Percentiles rank a stretch among this genome's conserved stretches.
These are phyloP conservation scores for Ananas comosus DNA, from an alignment of 176 grass and related monocot genomes.

Conservation along the genomic window DNA sequence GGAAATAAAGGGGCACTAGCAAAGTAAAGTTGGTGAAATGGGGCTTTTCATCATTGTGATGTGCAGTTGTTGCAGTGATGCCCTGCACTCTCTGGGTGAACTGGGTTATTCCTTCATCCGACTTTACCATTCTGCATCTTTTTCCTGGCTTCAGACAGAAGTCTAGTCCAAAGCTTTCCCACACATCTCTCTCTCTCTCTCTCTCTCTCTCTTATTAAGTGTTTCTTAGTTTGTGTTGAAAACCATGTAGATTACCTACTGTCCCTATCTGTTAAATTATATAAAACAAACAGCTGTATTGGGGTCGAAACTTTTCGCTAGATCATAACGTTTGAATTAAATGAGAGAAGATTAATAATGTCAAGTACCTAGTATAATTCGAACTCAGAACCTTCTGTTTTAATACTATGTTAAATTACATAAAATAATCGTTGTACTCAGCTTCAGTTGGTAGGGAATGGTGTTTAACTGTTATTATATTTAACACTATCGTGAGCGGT, in stretches of 20 bases:
- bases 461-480: too few relatives aligned
- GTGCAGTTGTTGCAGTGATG: neutral
- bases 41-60: slow-evolving; percentile 1
- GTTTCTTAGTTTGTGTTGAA: neutral
- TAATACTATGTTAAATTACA: too few relatives aligned
- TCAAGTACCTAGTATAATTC: too few relatives aligned
- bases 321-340: too few relatives aligned
- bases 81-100: neutral
- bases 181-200: neutral
- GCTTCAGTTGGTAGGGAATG: too few relatives aligned
- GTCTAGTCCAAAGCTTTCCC: neutral
- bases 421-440: too few relatives aligned
- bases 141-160: neutral
- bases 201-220: neutral
- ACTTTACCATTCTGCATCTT: neutral
- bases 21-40: neutral
- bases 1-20: neutral
- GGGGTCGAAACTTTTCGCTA: too few relatives aligned
- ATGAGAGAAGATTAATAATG: too few relatives aligned
- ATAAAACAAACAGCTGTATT: too few relatives aligned
- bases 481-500: too few relatives aligned
- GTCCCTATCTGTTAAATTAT: too few relatives aligned
- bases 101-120: neutral
- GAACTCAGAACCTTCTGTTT: too few relatives aligned
- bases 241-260: neutral